Evolutionary conservation across 1,284 basidiomycete species (phyloP).

Genomic region (Ustilago lituana): DNA sequence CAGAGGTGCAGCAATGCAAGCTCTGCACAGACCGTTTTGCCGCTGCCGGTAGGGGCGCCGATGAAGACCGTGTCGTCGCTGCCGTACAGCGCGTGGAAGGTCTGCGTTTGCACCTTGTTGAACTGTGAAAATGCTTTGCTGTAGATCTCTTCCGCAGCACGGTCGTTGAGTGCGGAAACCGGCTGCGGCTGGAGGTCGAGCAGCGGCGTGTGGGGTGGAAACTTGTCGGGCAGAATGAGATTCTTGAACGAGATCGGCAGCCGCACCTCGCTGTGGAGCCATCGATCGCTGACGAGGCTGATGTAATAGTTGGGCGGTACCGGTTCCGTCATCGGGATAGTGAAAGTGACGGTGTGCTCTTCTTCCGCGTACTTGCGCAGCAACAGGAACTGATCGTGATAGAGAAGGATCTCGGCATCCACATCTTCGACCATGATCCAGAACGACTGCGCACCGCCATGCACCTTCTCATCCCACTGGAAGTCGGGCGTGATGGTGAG

Average conservation of each 20-base stretch:
- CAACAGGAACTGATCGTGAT: conserved; percentile 91
- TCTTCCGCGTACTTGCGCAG: conserved; percentile 85
- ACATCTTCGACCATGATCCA: conserved; percentile 93
- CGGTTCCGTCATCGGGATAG: conserved; percentile 95
- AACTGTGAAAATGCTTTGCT: conserved; percentile 76
- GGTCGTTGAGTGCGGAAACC: conserved; percentile 87
- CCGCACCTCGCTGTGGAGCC: conserved; percentile 93
- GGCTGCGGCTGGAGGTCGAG: conserved; percentile 93
- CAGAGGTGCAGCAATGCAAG: conserved; percentile 91
- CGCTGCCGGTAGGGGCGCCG: conserved; percentile 93
- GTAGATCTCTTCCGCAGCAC: conserved; percentile 87
- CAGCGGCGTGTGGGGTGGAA: conserved; percentile 89
- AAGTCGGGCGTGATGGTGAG: conserved; percentile 86
- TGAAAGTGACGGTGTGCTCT: conserved; percentile 92
- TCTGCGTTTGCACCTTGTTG: conserved; percentile 99
- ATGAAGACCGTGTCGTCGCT: conserved; percentile 96
- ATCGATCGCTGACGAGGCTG: conserved; percentile 90
- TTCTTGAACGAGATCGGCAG: conserved; percentile 98
- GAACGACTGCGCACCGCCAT: conserved; percentile 87
- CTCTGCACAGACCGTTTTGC: conserved; percentile 97
- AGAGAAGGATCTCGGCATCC: conserved; percentile 93
- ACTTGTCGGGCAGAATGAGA: conserved; percentile 94
- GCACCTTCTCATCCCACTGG: conserved; percentile 94
- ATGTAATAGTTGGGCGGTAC: conserved; percentile 98
- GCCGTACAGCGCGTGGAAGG: conserved; percentile 96